A percentile compares a stretch with the other conserved stretches of the same genome.
phyloP scores from a whole-genome alignment of 108 stramenopile species.

The Cyclotella atomus region DNA sequence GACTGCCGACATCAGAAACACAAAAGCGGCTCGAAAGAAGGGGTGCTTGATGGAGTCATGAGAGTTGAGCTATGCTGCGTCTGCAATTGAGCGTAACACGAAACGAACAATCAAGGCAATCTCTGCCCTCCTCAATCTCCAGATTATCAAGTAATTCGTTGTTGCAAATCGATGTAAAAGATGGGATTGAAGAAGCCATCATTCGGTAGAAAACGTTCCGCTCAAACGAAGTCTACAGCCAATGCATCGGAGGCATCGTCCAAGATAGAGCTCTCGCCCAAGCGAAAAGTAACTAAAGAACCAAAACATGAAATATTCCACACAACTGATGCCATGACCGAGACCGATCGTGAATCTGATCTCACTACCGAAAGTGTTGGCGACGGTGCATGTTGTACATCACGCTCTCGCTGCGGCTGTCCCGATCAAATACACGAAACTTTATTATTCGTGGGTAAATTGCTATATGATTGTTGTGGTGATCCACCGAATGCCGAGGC shows the following conservation, averaged over 20 bases:
- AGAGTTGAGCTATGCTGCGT: too few species aligned
- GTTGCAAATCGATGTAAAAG: neutral
- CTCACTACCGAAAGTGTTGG: neutral
- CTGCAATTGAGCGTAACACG: too few species aligned
- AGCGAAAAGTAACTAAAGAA: neutral
- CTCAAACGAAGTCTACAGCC: neutral
- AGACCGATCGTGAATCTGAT: neutral
- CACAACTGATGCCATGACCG: neutral
- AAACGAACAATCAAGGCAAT: too few species aligned
- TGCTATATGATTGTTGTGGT: neutral
- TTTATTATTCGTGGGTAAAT: neutral
- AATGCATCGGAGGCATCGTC: neutral
- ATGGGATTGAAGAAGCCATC: neutral
- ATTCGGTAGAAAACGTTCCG: neutral
- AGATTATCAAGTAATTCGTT: too few species aligned
- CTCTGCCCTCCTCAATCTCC: too few species aligned
- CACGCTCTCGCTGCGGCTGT: neutral
- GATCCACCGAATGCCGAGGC: slow-evolving; percentile 7
- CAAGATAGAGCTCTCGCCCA: neutral
- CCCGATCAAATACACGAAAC: neutral
- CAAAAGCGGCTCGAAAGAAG: too few species aligned
- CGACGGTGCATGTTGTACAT: neutral
- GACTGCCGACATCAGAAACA: too few species aligned
- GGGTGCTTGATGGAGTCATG: too few species aligned
- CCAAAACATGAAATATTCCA: neutral